Conservation (phyloP, 2,329 filamentous ascomycete species). For the Dothistroma septosporum region DNA sequence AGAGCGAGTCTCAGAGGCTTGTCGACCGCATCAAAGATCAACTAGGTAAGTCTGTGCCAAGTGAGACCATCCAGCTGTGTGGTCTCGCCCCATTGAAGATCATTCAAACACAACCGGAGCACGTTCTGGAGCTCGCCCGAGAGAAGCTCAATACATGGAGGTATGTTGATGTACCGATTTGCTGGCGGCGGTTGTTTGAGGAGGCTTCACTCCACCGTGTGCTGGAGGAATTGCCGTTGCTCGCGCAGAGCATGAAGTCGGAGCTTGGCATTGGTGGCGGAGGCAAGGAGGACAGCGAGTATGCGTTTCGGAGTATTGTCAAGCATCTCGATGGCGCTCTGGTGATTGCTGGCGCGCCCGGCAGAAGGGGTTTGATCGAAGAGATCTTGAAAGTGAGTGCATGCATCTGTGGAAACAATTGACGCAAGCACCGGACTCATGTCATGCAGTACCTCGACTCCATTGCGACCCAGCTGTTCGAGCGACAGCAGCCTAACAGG, state of each 20-base stretch:
- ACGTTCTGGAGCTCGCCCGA: constrained; percentile 57
- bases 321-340: constrained; percentile 68
- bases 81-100: constrained; percentile 39
- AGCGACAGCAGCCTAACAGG: not conserved
- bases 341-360: constrained; percentile 66
- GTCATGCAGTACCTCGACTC: not conserved
- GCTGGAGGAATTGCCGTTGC: constrained; percentile 10
- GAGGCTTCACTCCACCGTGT: constrained; percentile 66
- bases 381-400: constrained; percentile 46
- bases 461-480: not conserved
- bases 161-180: constrained; percentile 61
- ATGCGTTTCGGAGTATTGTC: constrained; percentile 44
- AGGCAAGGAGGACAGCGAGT: not conserved
- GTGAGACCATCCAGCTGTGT: constrained; percentile 39
- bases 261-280: not conserved
- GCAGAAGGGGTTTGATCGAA: constrained; percentile 46
- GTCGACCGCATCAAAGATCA: constrained; percentile 4
- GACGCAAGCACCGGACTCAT: not conserved
- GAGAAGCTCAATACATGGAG: constrained; percentile 66
- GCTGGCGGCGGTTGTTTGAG: constrained; percentile 68
- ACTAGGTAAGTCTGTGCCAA: constrained; percentile 11
- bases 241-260: not conserved
- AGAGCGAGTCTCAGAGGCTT: not conserved
- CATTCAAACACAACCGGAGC: constrained; percentile 40
- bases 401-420: not conserved